Conservation (phyloP, 1,139 yeast genomes). For the Sugiyamaella pinicola region DNA sequence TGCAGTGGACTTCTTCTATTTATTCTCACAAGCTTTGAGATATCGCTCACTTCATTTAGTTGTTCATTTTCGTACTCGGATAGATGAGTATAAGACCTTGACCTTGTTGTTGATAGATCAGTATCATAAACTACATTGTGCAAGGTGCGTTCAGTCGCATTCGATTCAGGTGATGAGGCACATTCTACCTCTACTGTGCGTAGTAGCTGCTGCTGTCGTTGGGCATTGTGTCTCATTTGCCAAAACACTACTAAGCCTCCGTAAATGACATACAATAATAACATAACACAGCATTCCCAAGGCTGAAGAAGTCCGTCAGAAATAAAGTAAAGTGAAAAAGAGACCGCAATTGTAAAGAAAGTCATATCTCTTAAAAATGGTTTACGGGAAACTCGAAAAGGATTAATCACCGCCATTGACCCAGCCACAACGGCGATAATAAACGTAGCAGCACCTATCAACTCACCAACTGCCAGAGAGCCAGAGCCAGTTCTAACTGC, state of each 20-base stretch:
- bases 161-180: not conserved
- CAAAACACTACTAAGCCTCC: conserved; percentile 52
- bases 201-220: not conserved
- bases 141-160: not conserved
- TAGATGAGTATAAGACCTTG: not conserved
- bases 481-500: conserved; percentile 72
- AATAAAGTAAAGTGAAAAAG: conserved; percentile 48
- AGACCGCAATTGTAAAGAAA: conserved; percentile 54
- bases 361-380: conserved; percentile 58
- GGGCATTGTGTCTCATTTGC: conserved; percentile 42
- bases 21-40: conserved; percentile 37
- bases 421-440: conserved; percentile 79
- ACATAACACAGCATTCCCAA: conserved; percentile 52
- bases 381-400: conserved; percentile 58
- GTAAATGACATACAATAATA: conserved; percentile 55
- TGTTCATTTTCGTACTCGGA: conserved; percentile 3
- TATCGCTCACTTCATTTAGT: conserved; percentile 26
- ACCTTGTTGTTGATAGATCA: not conserved
- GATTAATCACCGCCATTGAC: conserved; percentile 65
- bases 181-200: not conserved
- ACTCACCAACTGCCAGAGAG: conserved; percentile 82
- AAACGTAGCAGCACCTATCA: conserved; percentile 82
- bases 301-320: conserved; percentile 51
- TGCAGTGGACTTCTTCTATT: conserved; percentile 23
- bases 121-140: not conserved